Evolutionary conservation across 441 rosid genomes (phyloP).

Genomic region (Gossypium gossypioides): DNA sequence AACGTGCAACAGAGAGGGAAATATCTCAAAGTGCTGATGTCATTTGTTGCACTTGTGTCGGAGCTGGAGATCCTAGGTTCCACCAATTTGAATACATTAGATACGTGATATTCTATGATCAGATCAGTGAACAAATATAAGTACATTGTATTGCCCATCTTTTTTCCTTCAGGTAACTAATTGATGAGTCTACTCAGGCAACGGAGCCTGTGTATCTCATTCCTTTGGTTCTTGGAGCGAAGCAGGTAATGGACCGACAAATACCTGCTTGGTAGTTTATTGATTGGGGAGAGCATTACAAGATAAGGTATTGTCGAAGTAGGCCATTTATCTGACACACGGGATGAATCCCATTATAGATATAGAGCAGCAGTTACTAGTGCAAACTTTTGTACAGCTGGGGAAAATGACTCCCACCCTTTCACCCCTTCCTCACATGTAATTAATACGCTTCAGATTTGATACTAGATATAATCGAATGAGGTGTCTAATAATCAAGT

Average conservation of each 20-base stretch:
- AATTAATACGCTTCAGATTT: not conserved
- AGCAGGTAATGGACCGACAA: constrained; percentile 52
- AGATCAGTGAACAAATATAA: not conserved
- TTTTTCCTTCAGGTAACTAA: constrained; percentile 57
- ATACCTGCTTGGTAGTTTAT: not conserved
- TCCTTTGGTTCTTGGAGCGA: constrained; percentile 93
- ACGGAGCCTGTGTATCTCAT: constrained; percentile 98
- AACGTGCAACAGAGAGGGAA: constrained; percentile 93
- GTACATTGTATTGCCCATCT: constrained; percentile 2
- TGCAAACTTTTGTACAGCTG: not conserved
- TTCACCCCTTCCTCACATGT: not conserved
- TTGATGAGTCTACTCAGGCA: constrained; percentile 97
- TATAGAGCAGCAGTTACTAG: not conserved
- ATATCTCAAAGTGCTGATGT: constrained; percentile 99
- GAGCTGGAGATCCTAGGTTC: constrained; percentile 98
- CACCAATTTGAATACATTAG: constrained; percentile 55
- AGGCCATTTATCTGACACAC: not conserved
- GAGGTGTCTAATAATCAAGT: too few species aligned
- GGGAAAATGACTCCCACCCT: not conserved
- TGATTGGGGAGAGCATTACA: not conserved
- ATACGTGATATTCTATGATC: not conserved
- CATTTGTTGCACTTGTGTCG: constrained; percentile 95
- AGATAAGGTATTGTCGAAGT: not conserved
- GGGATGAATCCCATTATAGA: not conserved
- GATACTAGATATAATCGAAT: too few species aligned